phyloP scores from a whole-genome alignment of 768 basidiomycete species.

The Suillus tomentosus region DNA sequence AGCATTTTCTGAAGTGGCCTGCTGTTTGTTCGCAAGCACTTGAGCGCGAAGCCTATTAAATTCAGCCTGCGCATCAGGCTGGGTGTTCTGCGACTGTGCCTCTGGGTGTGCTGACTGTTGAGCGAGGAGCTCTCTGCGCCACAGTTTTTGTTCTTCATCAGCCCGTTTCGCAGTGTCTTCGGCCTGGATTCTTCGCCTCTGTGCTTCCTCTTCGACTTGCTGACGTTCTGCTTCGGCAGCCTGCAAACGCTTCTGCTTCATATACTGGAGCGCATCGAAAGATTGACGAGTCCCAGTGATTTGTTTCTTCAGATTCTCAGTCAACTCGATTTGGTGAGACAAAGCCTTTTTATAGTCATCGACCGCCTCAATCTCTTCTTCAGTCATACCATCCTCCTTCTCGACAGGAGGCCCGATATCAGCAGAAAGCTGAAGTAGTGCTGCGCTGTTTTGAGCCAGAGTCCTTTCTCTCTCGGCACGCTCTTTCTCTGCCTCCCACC shows the following conservation, averaged over 20 bases:
- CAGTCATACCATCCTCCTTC: conserved; percentile 25
- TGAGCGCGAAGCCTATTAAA: conserved; percentile 12
- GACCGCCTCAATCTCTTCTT: conserved; percentile 17
- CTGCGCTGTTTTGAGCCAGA: background rate
- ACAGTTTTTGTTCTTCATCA: conserved; percentile 11
- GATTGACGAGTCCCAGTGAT: conserved; percentile 3
- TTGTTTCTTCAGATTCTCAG: conserved; percentile 18
- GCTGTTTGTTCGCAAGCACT: conserved; percentile 26
- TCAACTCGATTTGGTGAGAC: conserved; percentile 9
- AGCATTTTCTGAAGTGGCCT: conserved; percentile 30
- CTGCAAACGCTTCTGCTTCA: conserved; percentile 29
- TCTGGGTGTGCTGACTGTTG: conserved; percentile 17
- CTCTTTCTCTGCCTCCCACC: conserved; percentile 8
- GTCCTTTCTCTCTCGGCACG: conserved; percentile 1
- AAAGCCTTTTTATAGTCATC: conserved; percentile 17
- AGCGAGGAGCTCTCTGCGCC: conserved; percentile 16
- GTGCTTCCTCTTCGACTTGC: conserved; percentile 21
- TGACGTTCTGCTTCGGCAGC: conserved; percentile 18
- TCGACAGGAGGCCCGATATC: conserved; percentile 3
- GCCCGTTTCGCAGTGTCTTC: conserved; percentile 18
- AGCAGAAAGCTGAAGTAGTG: background rate
- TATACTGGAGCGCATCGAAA: conserved; percentile 19
- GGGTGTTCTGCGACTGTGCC: conserved; percentile 12
- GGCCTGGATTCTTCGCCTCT: conserved; percentile 11
- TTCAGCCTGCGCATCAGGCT: conserved; percentile 11